A percentile compares a stretch with the other conserved stretches of the same genome.
Evolutionary conservation across 1,284 basidiomycete species (phyloP).

Genomic region (Singerocomus inundabilis): DNA sequence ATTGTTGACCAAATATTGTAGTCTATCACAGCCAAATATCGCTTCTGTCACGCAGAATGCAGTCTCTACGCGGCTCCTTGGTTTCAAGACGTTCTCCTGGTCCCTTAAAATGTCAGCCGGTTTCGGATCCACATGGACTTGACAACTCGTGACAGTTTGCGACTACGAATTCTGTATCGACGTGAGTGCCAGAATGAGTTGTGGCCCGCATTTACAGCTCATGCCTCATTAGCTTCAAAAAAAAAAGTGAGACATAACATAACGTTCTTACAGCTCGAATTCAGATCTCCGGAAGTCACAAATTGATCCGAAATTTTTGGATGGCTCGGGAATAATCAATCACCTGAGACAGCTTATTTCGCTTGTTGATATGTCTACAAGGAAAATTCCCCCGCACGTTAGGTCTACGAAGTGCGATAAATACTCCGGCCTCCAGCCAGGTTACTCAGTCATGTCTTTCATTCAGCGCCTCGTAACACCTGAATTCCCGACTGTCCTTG

Average conservation of each 20-base stretch:
- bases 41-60: no score
- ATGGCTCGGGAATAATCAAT: neutral
- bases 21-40: no score
- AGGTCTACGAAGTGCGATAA: neutral
- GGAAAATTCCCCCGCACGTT: neutral
- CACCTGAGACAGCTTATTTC: neutral
- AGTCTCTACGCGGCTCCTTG: no score
- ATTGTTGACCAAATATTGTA: no score
- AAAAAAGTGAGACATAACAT: neutral
- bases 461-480: constrained; percentile 18
- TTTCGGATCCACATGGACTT: no score
- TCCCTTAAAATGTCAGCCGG: no score
- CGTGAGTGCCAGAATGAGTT: neutral
- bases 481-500: constrained; percentile 16
- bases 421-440: neutral
- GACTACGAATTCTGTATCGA: neutral
- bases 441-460: constrained; percentile 10
- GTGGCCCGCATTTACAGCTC: neutral
- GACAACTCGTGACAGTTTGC: no score
- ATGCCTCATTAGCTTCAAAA: neutral
- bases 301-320: neutral
- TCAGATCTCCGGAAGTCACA: neutral
- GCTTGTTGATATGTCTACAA: neutral
- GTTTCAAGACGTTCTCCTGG: no score
- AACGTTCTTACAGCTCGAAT: neutral